Evolutionary conservation across 1,284 basidiomycete species (phyloP), one percentile per base, ranked within the genome.

Genomic region (Trametes pubescens): DNA sequence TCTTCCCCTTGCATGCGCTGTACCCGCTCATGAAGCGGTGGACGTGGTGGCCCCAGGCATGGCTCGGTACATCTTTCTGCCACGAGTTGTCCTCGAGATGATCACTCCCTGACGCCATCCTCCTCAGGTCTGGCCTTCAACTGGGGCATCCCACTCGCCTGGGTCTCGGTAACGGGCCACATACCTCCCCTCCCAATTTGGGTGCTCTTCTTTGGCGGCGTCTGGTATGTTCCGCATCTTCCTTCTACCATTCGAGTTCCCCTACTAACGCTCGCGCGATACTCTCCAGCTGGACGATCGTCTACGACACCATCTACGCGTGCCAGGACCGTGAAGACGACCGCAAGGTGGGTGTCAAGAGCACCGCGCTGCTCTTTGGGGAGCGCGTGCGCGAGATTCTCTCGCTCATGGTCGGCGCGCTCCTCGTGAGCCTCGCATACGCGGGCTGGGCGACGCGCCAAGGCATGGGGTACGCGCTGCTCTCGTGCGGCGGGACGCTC

Each of bases 21-120:
- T 89, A 89, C 72, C 87, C 87, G 3, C 74, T 87, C 38, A 86
- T 88, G 83, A 89, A 89, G 75, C 78, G 87, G 0, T 79, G 77
- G 60, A 82, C 91, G 0, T 86, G 90, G 74, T 92, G 90, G 84
- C 91, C 91, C 13, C 91, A 93, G 18, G 75, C 84, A n/a, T 80
- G 83, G n/a, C 77, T 86, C 7, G 84, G 84, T 82, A 52, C 67
- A 77, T 72, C 29, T 9, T 16, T 14, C 29, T 32, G 29, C 16
- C n/a, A 5, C 4, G 13, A 51, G 29, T 9, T 13, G 1, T 24
- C n/a, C 26, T 34, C 26, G 32, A 18, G 32, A 24, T 51, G 32
- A 24, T 51, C 26, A 18, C 29, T 8, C 49, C 5, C 21, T 34
- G n/a, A n/a, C 47, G 16, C 48, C 18, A 40, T 40, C 11, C 13